These are phyloP conservation scores for Apiotrichum porosum DNA, from an alignment of 1,284 basidiomycete species.

Conservation along the genomic window DNA sequence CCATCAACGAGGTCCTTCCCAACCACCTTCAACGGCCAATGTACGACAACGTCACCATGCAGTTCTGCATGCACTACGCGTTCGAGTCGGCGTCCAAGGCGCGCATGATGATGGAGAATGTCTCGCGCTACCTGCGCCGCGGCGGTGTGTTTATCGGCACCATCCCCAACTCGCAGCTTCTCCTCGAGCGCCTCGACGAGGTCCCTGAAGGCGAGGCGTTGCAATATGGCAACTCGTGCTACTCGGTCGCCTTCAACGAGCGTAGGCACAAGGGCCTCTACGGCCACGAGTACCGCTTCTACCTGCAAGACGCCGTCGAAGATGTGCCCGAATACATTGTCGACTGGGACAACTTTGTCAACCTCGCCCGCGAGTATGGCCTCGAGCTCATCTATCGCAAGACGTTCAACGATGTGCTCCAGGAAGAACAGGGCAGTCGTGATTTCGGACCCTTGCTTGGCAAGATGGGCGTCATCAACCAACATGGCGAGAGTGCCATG, in stretches of 20 bases:
- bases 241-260: slow-evolving; percentile 79
- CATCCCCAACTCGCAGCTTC: slow-evolving; percentile 75
- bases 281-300: slow-evolving; percentile 93
- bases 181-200: slow-evolving; percentile 64
- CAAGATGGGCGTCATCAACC: slow-evolving; percentile 82
- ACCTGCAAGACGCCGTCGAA: slow-evolving; percentile 87
- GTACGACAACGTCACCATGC: slow-evolving; percentile 94
- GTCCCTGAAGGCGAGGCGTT: slow-evolving; percentile 62
- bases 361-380: slow-evolving; percentile 75
- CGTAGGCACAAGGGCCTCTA: slow-evolving; percentile 60
- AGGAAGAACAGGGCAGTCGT: slow-evolving; percentile 65
- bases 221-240: slow-evolving; percentile 85
- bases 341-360: slow-evolving; percentile 84
- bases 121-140: slow-evolving; percentile 67
- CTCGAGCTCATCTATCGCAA: slow-evolving; percentile 72
- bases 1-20: slow-evolving; percentile 67
- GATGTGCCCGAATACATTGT: slow-evolving; percentile 97
- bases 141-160: slow-evolving; percentile 93
- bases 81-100: slow-evolving; percentile 85
- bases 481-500: slow-evolving; percentile 79
- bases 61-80: slow-evolving; percentile 99
- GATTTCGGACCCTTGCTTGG: slow-evolving; percentile 75
- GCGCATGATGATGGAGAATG: slow-evolving; percentile 89
- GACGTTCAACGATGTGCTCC: slow-evolving; percentile 82
- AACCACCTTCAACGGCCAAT: slow-evolving; percentile 52